phyloP scores from a whole-genome alignment of 2,329 filamentous ascomycete species.

The Colletotrichum sp. region DNA sequence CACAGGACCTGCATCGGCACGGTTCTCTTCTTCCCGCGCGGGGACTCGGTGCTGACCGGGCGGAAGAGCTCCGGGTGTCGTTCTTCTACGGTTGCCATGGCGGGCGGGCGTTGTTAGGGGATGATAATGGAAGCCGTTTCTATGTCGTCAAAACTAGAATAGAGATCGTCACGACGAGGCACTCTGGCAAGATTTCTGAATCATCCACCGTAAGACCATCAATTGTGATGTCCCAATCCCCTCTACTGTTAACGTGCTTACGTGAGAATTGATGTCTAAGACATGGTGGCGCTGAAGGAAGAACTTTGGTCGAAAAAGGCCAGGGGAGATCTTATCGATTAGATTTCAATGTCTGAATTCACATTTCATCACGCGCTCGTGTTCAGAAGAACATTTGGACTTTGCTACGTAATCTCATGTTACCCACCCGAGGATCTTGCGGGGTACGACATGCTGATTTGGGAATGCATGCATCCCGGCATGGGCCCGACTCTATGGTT shows the following conservation, averaged over 20 bases:
- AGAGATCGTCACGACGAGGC: background rate
- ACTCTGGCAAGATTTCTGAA: no score
- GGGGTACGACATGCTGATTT: background rate
- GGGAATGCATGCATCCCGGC: background rate
- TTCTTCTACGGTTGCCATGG: constrained; percentile 23
- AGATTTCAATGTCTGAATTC: background rate
- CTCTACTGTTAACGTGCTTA: background rate
- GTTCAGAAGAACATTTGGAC: background rate
- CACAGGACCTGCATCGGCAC: constrained; percentile 26
- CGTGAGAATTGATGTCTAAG: background rate
- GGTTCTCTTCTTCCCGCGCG: constrained; percentile 19
- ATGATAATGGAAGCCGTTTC: background rate
- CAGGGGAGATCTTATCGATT: background rate
- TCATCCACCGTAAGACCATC: no score
- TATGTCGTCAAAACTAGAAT: background rate
- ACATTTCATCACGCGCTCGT: no score
- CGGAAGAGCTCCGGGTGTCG: constrained; percentile 25
- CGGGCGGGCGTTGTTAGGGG: background rate
- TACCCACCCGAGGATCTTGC: background rate
- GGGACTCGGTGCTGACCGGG: constrained; percentile 22
- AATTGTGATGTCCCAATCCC: background rate
- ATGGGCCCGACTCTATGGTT: background rate
- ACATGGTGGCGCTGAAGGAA: background rate
- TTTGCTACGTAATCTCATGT: background rate
- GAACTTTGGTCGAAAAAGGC: background rate